phyloP scores from a whole-genome alignment of 2,329 filamentous ascomycete species.

The Xylaria sp. region DNA sequence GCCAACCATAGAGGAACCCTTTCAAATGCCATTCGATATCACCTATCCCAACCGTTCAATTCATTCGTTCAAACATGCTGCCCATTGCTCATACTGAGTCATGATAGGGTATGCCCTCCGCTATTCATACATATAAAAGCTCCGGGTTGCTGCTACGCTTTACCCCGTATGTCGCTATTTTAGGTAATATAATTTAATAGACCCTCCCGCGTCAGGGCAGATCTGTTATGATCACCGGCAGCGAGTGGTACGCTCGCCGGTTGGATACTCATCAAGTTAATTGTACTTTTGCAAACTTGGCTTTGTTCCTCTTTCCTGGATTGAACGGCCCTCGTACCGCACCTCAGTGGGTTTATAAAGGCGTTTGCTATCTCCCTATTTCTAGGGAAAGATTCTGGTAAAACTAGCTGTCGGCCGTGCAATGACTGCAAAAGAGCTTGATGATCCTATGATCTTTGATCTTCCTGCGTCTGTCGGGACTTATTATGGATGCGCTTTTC shows the following conservation, averaged over 20 bases:
- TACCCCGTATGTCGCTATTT: constrained; percentile 14
- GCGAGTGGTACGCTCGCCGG: constrained; percentile 10
- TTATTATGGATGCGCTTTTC: constrained; percentile 50
- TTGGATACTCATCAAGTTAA: constrained; percentile 6
- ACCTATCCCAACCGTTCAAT: constrained; percentile 17
- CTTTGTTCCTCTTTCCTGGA: constrained; percentile 2
- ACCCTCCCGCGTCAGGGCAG: background rate
- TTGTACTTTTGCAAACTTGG: constrained; percentile 7
- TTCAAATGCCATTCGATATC: constrained; percentile 20
- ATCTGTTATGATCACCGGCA: constrained; percentile 3
- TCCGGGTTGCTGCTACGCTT: constrained; percentile 28
- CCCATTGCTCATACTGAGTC: constrained; percentile 19
- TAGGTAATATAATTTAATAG: constrained; percentile 23
- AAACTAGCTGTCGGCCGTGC: background rate
- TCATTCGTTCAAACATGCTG: constrained; percentile 22
- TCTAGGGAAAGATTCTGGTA: background rate
- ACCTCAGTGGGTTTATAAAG: background rate
- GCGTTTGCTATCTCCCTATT: background rate
- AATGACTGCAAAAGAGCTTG: constrained; percentile 1
- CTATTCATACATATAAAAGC: constrained; percentile 33
- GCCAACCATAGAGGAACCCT: constrained; percentile 16
- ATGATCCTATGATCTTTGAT: constrained; percentile 45
- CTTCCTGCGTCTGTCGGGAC: constrained; percentile 46
- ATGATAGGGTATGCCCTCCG: constrained; percentile 14
- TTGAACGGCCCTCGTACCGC: background rate